phyloP scores from a whole-genome alignment of 2,329 filamentous ascomycete species.

The Fusarium duplospermum region DNA sequence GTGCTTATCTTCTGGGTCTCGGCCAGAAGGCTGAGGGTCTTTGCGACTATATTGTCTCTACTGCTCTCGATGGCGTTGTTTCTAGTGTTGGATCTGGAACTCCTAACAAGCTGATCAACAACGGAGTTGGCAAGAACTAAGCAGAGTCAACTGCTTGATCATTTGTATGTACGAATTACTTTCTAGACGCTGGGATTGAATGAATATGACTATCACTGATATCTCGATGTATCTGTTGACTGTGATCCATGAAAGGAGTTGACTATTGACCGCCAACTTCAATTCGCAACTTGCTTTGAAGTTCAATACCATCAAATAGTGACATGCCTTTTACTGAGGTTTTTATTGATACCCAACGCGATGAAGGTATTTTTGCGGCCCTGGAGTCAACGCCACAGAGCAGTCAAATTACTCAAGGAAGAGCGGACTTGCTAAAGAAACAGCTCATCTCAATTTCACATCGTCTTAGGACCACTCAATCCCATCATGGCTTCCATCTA shows the following conservation, averaged over 20 bases:
- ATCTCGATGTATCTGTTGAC: not conserved
- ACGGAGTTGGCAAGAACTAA: constrained; percentile 22
- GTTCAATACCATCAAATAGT: no score
- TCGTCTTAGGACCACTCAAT: constrained; percentile 26
- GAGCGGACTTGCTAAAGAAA: no score
- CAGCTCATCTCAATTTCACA: not conserved
- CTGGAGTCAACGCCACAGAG: no score
- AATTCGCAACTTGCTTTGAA: not conserved
- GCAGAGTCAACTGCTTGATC: not conserved
- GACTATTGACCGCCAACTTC: no score
- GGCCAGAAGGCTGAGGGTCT: constrained; percentile 35
- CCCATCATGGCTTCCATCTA: constrained; percentile 8
- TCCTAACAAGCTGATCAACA: constrained; percentile 38
- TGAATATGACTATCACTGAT: not conserved
- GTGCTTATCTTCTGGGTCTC: constrained; percentile 56
- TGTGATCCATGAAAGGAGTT: no score
- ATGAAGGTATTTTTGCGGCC: no score
- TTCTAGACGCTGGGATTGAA: constrained; percentile 5
- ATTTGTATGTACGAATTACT: not conserved
- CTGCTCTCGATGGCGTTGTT: constrained; percentile 25
- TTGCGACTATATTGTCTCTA: constrained; percentile 34
- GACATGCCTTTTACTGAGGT: no score
- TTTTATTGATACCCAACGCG: no score
- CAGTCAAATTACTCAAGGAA: no score
- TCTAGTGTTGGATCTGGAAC: constrained; percentile 19